Percentiles rank a stretch among this genome's conserved stretches.
These are phyloP conservation scores for Periconia sp. DNA, from an alignment of 2,329 filamentous ascomycete species.

Conservation along the genomic window DNA sequence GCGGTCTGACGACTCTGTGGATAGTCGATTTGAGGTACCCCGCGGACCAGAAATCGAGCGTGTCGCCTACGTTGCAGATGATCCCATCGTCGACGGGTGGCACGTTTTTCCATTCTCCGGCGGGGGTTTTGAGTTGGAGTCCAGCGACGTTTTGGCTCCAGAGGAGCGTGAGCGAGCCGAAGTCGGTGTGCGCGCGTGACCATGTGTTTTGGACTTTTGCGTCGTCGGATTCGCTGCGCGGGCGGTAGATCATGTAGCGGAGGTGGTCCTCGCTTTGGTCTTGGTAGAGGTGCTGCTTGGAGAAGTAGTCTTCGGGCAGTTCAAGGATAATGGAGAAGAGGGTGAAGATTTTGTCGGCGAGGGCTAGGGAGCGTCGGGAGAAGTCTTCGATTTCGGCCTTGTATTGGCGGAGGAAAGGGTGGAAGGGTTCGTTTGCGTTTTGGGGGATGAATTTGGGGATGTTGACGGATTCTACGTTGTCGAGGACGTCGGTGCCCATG, in stretches of 20 bases:
- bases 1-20: slow-evolving; percentile 54
- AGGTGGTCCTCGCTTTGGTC: slow-evolving; percentile 44
- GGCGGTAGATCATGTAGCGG: slow-evolving; percentile 49
- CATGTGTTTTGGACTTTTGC: slow-evolving; percentile 44
- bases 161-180: slow-evolving; percentile 50
- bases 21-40: slow-evolving; percentile 53
- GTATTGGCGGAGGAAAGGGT: slow-evolving; percentile 28
- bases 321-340: slow-evolving; percentile 45
- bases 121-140: slow-evolving; percentile 49
- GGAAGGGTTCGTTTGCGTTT: slow-evolving; percentile 27
- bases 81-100: slow-evolving; percentile 50
- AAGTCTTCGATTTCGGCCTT: slow-evolving; percentile 31
- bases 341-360: slow-evolving; percentile 41
- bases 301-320: slow-evolving; percentile 42
- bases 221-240: slow-evolving; percentile 40
- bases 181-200: slow-evolving; percentile 54
- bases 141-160: slow-evolving; percentile 53
- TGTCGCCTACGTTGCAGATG: slow-evolving; percentile 54
- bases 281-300: slow-evolving; percentile 39
- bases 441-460: slow-evolving; percentile 35
- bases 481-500: slow-evolving; percentile 34
- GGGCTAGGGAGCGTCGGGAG: slow-evolving; percentile 23
- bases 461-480: slow-evolving; percentile 36
- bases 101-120: slow-evolving; percentile 53
- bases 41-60: slow-evolving; percentile 43